A percentile compares a stretch with the other conserved stretches of the same genome.
phyloP scores from a whole-genome alignment of 2,329 filamentous ascomycete species.

The Geoglossum cookeanum region DNA sequence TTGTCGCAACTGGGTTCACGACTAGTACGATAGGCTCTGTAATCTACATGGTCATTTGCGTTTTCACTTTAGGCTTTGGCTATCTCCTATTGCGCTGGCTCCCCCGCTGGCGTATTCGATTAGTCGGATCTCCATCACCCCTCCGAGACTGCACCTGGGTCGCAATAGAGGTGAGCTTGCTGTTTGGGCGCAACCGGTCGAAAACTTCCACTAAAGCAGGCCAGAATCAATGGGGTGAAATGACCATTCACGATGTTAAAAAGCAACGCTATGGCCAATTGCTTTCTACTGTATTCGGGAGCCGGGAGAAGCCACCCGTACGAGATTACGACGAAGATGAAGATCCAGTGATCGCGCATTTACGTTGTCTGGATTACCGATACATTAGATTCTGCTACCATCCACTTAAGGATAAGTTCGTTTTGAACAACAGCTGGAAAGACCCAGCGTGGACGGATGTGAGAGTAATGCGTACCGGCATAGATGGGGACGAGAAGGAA shows the following conservation, averaged over 20 bases:
- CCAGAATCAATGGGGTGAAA: constrained; percentile 88
- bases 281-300: constrained; percentile 51
- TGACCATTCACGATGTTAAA: constrained; percentile 54
- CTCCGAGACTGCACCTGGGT: constrained; percentile 73
- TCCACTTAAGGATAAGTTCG: constrained; percentile 71
- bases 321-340: constrained; percentile 51
- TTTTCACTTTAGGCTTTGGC: constrained; percentile 53
- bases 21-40: constrained; percentile 53
- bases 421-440: constrained; percentile 79
- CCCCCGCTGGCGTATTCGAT: constrained; percentile 62
- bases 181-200: constrained; percentile 6
- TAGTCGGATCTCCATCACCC: constrained; percentile 50
- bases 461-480: constrained; percentile 51
- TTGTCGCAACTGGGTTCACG: constrained; percentile 78
- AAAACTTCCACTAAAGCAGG: constrained; percentile 15
- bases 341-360: constrained; percentile 55
- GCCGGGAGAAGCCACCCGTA: constrained; percentile 39
- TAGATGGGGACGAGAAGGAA: constrained; percentile 77
- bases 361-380: constrained; percentile 74
- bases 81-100: constrained; percentile 83
- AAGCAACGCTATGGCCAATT: constrained; percentile 38
- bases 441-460: constrained; percentile 77
- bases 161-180: constrained; percentile 51
- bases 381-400: constrained; percentile 91
- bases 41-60: constrained; percentile 50